Percentiles rank a stretch among this genome's conserved stretches.
phyloP scores from a whole-genome alignment of 1,284 basidiomycete species.

The Fomitiporia mediterranea region DNA sequence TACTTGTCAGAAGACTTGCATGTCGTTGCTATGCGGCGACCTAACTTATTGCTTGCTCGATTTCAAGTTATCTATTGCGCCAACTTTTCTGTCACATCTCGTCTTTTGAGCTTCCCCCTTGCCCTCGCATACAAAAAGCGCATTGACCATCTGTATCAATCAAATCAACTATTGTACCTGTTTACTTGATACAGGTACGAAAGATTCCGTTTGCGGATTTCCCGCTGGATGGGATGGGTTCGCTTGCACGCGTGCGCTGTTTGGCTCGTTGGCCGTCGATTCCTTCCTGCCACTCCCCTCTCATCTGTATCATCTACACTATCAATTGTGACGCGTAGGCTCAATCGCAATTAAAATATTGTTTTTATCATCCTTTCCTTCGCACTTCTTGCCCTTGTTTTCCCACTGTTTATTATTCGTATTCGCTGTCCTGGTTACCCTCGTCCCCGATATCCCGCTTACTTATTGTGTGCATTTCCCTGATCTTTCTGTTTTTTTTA shows the following conservation, averaged over 20 bases:
- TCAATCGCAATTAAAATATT: conserved; percentile 11
- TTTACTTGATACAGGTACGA: not conserved
- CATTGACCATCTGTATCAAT: conserved; percentile 6
- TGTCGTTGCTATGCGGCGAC: not conserved
- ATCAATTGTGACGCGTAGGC: conserved; percentile 5
- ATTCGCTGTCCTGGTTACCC: conserved; percentile 1
- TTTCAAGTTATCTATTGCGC: not conserved
- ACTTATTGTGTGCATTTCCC: conserved; percentile 2
- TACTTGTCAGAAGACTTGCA: not conserved
- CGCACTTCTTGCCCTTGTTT: not conserved
- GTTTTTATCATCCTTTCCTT: conserved; percentile 2
- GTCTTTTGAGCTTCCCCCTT: too few relatives aligned
- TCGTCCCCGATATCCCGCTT: conserved; percentile 2
- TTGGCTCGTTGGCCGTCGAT: not conserved
- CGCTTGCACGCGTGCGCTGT: not conserved
- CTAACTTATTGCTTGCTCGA: conserved; percentile 10
- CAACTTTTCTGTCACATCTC: not conserved
- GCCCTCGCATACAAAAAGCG: conserved; percentile 11
- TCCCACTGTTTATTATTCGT: not conserved
- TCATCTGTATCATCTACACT: conserved; percentile 7
- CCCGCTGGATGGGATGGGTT: conserved; percentile 13
- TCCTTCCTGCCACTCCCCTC: not conserved
- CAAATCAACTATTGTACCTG: not conserved
- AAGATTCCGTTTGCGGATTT: not conserved
- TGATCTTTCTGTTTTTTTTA: conserved; percentile 5